Percentiles rank a stretch among this genome's conserved stretches.
Evolutionary conservation across 225 moss, liverwort and hornwort genomes (phyloP).

Genomic region (Bryoerythrophyllum caledonicum): DNA sequence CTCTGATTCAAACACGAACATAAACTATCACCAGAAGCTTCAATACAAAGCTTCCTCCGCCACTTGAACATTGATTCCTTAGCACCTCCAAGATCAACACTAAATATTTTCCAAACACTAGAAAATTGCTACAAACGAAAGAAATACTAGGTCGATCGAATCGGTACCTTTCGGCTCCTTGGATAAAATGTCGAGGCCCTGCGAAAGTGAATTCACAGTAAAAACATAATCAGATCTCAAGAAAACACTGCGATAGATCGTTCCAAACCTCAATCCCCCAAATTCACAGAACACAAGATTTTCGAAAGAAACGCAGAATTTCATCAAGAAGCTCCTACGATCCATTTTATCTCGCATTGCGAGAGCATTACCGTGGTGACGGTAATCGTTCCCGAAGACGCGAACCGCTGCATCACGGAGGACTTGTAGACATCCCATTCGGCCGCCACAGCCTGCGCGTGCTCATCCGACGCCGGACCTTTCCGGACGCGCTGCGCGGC

Average conservation of each 20-base stretch:
- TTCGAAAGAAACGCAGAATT: constrained; percentile 1
- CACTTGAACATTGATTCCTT: not conserved
- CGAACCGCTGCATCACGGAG: constrained; percentile 91
- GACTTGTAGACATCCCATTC: constrained; percentile 91
- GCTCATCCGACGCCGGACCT: constrained; percentile 67
- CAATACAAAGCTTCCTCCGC: not conserved
- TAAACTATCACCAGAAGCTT: not conserved
- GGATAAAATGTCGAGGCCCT: constrained; percentile 94
- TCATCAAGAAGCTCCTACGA: not conserved
- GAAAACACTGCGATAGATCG: constrained; percentile 10
- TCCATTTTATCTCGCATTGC: not conserved
- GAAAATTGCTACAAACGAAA: constrained; percentile 5
- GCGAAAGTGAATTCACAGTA: constrained; percentile 27
- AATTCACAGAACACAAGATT: constrained; percentile 1
- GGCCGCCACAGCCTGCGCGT: constrained; percentile 70
- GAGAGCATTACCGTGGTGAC: constrained; percentile 69
- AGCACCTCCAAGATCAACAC: constrained; percentile 3
- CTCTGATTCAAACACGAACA: not conserved
- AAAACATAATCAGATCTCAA: constrained; percentile 19
- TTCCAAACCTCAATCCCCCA: not conserved
- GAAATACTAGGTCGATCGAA: constrained; percentile 26
- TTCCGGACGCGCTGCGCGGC: constrained; percentile 56
- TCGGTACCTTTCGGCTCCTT: constrained; percentile 88
- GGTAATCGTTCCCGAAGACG: constrained; percentile 95
- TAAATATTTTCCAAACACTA: not conserved